Conservation (phyloP, 164 flowering plant genomes). For the Santalum album region DNA sequence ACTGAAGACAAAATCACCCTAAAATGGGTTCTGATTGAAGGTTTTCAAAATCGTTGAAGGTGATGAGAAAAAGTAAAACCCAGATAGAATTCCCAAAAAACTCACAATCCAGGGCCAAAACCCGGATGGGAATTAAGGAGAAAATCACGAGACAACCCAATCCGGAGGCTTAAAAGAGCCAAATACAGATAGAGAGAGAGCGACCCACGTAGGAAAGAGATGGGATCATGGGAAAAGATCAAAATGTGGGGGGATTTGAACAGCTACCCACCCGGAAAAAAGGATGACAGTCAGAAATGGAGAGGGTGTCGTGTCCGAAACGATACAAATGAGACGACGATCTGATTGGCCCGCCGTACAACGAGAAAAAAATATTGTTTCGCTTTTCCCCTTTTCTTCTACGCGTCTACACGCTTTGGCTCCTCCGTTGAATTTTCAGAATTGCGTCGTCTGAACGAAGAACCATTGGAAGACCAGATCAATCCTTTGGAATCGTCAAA, state of each 20-base stretch:
- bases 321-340: background rate
- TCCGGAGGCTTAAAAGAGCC: background rate
- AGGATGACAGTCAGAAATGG: background rate
- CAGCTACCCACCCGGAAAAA: background rate
- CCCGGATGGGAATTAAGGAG: conserved; percentile 3
- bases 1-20: too few relatives aligned
- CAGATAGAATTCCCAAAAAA: background rate
- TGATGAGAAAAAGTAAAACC: background rate
- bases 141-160: background rate
- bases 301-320: background rate
- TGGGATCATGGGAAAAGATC: background rate
- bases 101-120: conserved; percentile 6
- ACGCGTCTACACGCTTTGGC: too few relatives aligned
- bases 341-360: too few relatives aligned
- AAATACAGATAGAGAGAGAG: too few relatives aligned
- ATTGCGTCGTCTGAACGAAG: too few relatives aligned
- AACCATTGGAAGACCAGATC: too few relatives aligned
- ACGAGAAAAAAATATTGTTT: too few relatives aligned
- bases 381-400: too few relatives aligned
- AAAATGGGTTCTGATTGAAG: background rate
- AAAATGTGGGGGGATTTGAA: too few relatives aligned
- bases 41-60: background rate
- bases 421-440: too few relatives aligned
- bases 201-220: background rate
- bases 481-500: too few relatives aligned